Base-by-base conservation (phyloP, 208 protist genomes). In the Leishmania lainsoni region DNA sequence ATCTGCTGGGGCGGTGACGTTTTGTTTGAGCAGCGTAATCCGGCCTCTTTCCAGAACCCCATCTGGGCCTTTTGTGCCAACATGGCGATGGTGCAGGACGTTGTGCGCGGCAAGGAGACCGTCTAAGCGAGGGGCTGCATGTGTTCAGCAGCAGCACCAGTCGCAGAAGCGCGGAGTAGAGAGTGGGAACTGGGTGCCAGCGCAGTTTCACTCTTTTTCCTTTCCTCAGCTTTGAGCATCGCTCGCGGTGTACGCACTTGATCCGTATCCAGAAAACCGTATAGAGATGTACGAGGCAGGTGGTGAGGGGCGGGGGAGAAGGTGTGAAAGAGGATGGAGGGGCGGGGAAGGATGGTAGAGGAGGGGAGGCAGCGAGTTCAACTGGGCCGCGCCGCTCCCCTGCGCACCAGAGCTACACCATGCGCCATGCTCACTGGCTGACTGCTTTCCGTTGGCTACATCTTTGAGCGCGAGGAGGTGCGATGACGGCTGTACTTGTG, bases 41-140 rank as follows among this genome's bases (percentile, higher is more conserved):
- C 91, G 4, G 87, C 89, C 5, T 87, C 85, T 2, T 86, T 91
- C 54, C 73, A 87, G 32, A 71, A 94, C 81, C 91, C 89, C 5
- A 66, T 87, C 66, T 92, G 88, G 84, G 89, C 91, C 22, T 81
- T 90, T 29, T 65, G 52, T 22, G 86, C 91, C 0, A 87, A 94
- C 76, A 81, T 91, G 59, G 70, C 71, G 32, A 85, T 94, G 79
- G 77, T 90, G 26, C 83, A 84, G 81, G 77, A 83, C n/a, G 83
- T 92, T 48, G 32, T 94, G 42, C 48, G 66, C 9, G 87, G 86
- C 26, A 76, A 87, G 0, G 59, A 86, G 63, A 66, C 76, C 1
- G 66, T 91, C 2, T 93, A 92, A 45, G 35, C 10, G 26, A 52
- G 39, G 26, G 22, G 51, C 8, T 20, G 5, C 29, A 42, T 49